These are phyloP conservation scores for Ministeria vibrans DNA, from an alignment of 78 protist genomes.

Conservation along the genomic window DNA sequence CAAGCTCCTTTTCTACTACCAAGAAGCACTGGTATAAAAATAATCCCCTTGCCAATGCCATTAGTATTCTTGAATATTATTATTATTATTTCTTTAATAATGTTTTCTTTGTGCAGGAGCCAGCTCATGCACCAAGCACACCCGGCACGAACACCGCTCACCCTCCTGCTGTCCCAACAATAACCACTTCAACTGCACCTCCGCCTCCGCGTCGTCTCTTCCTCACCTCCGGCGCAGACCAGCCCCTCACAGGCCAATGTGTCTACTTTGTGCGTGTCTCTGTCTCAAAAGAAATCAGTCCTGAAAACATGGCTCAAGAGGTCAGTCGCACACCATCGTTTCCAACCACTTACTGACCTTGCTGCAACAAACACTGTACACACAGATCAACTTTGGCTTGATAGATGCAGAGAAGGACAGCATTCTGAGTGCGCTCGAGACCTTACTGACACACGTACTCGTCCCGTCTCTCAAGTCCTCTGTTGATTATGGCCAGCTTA, in stretches of 20 bases:
- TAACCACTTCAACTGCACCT: too few species aligned
- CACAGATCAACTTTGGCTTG: neutral
- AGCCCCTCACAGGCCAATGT: conserved; percentile 7
- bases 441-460: neutral
- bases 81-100: too few species aligned
- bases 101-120: too few species aligned
- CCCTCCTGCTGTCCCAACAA: too few species aligned
- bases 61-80: too few species aligned
- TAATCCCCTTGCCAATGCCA: too few species aligned
- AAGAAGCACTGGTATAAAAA: neutral
- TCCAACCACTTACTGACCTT: neutral
- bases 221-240: conserved; percentile 1
- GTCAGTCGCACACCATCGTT: neutral
- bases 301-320: conserved; percentile 5
- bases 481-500: neutral
- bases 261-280: conserved; percentile 4
- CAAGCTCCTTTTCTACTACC: neutral
- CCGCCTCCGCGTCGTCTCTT: neutral
- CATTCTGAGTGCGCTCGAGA: neutral
- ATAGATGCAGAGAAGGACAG: neutral
- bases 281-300: neutral
- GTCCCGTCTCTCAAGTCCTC: too few species aligned
- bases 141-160: too few species aligned
- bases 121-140: too few species aligned
- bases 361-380: neutral